Percentiles rank a stretch among this genome's conserved stretches.
phyloP scores from a whole-genome alignment of 768 basidiomycete genomes.

The Serendipita sp. region DNA sequence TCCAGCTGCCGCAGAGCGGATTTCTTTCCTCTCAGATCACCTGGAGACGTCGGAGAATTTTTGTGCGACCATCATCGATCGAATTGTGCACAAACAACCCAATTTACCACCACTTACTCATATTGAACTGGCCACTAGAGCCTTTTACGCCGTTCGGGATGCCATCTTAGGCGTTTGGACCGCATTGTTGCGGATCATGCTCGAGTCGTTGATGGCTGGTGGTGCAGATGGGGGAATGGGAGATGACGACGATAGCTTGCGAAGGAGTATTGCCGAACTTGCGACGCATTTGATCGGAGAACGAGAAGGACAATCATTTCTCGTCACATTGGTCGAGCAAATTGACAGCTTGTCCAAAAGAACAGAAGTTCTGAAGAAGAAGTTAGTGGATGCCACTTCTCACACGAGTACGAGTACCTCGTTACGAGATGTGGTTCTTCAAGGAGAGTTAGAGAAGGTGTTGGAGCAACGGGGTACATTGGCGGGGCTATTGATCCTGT shows the following conservation, averaged over 20 bases:
- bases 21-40: constrained; percentile 62
- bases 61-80: constrained; percentile 50
- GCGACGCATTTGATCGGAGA: constrained; percentile 1
- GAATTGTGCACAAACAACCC: constrained; percentile 45
- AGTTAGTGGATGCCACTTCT: constrained; percentile 44
- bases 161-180: constrained; percentile 37
- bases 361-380: constrained; percentile 37
- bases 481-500: constrained; percentile 42
- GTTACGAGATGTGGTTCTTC: constrained; percentile 51
- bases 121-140: constrained; percentile 49
- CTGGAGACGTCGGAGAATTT: constrained; percentile 73
- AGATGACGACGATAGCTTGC: neutral
- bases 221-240: constrained; percentile 27
- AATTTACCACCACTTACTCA: constrained; percentile 41
- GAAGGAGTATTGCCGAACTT: constrained; percentile 6
- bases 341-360: constrained; percentile 42
- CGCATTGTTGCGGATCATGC: constrained; percentile 43
- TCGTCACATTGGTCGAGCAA: constrained; percentile 40
- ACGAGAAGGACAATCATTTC: constrained; percentile 26
- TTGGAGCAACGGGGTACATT: constrained; percentile 58
- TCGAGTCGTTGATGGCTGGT: constrained; percentile 33
- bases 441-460: constrained; percentile 54
- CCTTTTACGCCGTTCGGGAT: constrained; percentile 54
- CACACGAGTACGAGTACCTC: constrained; percentile 35
- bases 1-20: constrained; percentile 51